These are phyloP conservation scores for Candida labiduridarum DNA, from an alignment of 1,139 yeast species.

Conservation along the genomic window DNA sequence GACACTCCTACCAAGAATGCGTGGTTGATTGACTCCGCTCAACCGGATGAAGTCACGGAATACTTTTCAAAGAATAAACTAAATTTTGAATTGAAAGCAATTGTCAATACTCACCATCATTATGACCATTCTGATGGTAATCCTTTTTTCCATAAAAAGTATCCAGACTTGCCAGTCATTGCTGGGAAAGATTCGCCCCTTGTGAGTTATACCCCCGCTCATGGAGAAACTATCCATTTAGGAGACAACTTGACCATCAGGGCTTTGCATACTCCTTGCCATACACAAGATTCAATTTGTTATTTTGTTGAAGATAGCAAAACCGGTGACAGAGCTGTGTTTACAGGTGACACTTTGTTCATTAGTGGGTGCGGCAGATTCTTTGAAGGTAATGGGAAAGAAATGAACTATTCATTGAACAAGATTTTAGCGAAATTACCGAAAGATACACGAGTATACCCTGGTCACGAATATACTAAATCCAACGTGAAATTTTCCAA, in stretches of 20 bases:
- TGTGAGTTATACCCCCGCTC: slow-evolving; percentile 69
- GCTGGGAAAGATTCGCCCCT: slow-evolving; percentile 82
- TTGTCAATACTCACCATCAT: slow-evolving; percentile 96
- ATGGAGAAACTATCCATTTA: slow-evolving; percentile 59
- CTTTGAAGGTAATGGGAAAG: slow-evolving; percentile 84
- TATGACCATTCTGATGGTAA: slow-evolving; percentile 95
- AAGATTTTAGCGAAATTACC: slow-evolving; percentile 62
- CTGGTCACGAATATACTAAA: slow-evolving; percentile 95
- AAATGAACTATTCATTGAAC: slow-evolving; percentile 77
- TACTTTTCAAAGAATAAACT: slow-evolving; percentile 29
- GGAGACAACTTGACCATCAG: slow-evolving; percentile 70
- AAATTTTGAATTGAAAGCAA: slow-evolving; percentile 56
- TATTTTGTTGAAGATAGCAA: slow-evolving; percentile 68
- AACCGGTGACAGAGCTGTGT: slow-evolving; percentile 70
- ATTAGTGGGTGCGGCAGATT: slow-evolving; percentile 96
- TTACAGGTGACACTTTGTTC: slow-evolving; percentile 95
- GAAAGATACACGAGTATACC: slow-evolving; percentile 69
- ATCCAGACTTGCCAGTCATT: slow-evolving; percentile 67
- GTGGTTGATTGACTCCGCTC: slow-evolving; percentile 93
- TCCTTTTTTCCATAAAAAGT: slow-evolving; percentile 39
- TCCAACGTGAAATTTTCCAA: slow-evolving; percentile 77
- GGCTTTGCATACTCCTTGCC: slow-evolving; percentile 96
- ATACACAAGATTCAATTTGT: slow-evolving; percentile 94
- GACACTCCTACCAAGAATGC: slow-evolving; percentile 70
- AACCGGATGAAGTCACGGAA: slow-evolving; percentile 56